phyloP scores from a whole-genome alignment of 345 rosid genomes.

The Camelina laxa region DNA sequence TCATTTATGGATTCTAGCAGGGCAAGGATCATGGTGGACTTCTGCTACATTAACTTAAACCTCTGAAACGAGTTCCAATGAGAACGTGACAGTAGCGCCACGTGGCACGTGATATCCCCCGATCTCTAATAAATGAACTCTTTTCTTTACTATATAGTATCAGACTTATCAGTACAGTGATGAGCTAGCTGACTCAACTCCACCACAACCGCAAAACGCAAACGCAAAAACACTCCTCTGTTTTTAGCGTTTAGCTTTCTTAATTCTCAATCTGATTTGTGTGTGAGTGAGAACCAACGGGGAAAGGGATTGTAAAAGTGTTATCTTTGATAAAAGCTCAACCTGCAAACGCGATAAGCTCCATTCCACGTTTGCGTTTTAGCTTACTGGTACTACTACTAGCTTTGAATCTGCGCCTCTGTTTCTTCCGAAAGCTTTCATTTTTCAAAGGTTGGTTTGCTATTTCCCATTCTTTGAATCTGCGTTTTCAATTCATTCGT shows the following conservation, averaged over 20 bases:
- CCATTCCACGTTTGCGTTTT: conserved; percentile 11
- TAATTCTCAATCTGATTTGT: not conserved
- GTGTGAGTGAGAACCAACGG: not conserved
- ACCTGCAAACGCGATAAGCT: conserved; percentile 7
- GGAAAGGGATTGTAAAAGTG: not conserved
- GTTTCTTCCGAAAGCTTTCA: not conserved
- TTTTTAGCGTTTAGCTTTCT: conserved; percentile 20
- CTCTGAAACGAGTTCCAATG: conserved; percentile 16
- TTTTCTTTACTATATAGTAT: not conserved
- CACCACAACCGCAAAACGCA: conserved; percentile 18
- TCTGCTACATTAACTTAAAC: not conserved
- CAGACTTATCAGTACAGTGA: conserved; percentile 16
- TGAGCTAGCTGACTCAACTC: not conserved
- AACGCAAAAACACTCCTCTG: not conserved
- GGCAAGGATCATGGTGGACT: not conserved
- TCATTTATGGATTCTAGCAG: not conserved
- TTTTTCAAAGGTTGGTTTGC: too few relatives aligned
- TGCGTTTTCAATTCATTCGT: not conserved
- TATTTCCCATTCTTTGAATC: not conserved
- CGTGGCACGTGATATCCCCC: conserved; percentile 44
- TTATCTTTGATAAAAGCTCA: conserved; percentile 2
- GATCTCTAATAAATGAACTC: conserved; percentile 29
- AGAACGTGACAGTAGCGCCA: conserved; percentile 20
- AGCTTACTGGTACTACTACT: conserved; percentile 2
- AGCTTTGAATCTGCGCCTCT: conserved; percentile 4